Conservation (phyloP, 176 grass and related monocot species). For the Carex scoparia region DNA sequence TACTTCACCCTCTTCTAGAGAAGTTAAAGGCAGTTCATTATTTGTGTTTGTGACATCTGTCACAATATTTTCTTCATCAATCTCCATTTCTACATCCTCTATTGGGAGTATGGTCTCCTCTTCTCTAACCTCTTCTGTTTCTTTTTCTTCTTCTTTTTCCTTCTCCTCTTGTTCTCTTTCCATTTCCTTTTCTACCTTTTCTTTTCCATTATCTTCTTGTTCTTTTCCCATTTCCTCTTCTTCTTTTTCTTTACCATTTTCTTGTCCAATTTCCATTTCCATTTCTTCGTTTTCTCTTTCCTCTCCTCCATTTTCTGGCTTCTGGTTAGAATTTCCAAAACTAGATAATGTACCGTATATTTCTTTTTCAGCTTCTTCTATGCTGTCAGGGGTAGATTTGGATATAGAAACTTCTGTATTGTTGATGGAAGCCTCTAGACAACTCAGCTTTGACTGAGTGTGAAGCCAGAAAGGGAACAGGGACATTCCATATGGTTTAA, state of each 20-base stretch:
- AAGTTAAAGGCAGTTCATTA: constrained; percentile 29
- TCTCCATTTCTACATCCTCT: constrained; percentile 96
- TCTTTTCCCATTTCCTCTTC: constrained; percentile 42
- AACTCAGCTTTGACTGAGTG: constrained; percentile 66
- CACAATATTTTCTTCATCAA: constrained; percentile 63
- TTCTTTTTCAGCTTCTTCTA: constrained; percentile 22
- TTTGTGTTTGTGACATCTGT: constrained; percentile 24
- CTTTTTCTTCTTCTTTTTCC: not conserved
- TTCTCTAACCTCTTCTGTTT: constrained; percentile 13
- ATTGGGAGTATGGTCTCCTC: not conserved
- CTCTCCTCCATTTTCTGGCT: constrained; percentile 10
- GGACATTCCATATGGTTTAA: constrained; percentile 77
- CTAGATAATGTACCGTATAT: constrained; percentile 25
- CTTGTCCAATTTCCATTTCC: constrained; percentile 23
- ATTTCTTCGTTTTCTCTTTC: constrained; percentile 34
- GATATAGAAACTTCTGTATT: constrained; percentile 38
- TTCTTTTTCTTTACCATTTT: constrained; percentile 10
- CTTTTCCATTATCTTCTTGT: not conserved
- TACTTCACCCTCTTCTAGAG: constrained; percentile 45
- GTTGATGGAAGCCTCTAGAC: constrained; percentile 60
- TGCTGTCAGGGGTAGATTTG: constrained; percentile 23
- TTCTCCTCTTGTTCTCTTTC: constrained; percentile 3
- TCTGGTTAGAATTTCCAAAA: constrained; percentile 32
- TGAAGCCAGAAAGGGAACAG: constrained; percentile 93
- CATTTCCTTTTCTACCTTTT: constrained; percentile 13